A percentile compares a stretch with the other conserved stretches of the same genome.
These are phyloP conservation scores for Solanum infundibuliforme DNA, from an alignment of 257 asterid species.

Conservation along the genomic window DNA sequence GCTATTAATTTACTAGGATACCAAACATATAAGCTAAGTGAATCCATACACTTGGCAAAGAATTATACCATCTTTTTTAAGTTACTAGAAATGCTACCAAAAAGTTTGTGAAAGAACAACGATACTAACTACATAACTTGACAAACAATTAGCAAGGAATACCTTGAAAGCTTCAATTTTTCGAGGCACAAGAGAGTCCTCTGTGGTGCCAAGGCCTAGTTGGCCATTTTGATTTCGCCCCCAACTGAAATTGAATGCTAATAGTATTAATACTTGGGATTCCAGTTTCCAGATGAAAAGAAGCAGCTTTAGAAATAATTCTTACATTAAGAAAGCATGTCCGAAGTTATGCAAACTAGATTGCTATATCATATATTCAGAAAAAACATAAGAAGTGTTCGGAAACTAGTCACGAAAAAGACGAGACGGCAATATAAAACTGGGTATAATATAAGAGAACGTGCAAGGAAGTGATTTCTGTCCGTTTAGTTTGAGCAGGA, in stretches of 20 bases:
- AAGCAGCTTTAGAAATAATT: neutral
- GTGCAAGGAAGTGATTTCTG: neutral
- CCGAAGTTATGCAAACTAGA: neutral
- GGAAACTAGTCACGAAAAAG: neutral
- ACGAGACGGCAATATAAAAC: neutral
- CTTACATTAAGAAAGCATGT: neutral
- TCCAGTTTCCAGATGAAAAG: neutral
- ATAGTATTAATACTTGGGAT: neutral
- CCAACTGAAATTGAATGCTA: slow-evolving; percentile 53
- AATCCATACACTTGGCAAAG: neutral
- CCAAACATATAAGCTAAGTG: neutral
- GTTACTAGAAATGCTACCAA: neutral
- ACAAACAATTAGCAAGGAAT: slow-evolving; percentile 7
- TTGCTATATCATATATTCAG: neutral
- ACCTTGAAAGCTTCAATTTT: slow-evolving; percentile 88
- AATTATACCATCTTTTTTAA: neutral
- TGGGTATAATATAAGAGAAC: neutral
- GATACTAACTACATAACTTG: neutral
- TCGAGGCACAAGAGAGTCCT: slow-evolving; percentile 83
- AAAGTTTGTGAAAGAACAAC: neutral
- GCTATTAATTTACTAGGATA: neutral
- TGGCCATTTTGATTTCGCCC: slow-evolving; percentile 98
- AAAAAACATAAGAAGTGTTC: neutral
- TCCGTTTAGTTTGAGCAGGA: neutral
- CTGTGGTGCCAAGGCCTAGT: slow-evolving; percentile 91